These are phyloP conservation scores for Gossypium australe DNA, from an alignment of 345 rosid species.

Conservation along the genomic window DNA sequence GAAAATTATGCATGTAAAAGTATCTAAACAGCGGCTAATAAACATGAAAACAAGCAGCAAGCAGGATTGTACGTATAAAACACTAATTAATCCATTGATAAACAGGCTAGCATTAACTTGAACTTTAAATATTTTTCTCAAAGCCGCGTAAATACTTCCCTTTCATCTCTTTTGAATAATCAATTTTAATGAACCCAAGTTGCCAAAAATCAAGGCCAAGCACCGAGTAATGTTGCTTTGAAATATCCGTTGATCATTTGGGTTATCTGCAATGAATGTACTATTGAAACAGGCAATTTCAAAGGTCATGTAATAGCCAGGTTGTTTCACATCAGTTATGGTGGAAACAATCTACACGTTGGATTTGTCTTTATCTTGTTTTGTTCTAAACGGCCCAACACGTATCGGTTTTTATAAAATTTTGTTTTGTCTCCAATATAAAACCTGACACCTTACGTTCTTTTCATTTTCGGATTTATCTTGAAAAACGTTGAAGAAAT, in stretches of 20 bases:
- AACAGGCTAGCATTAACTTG: not conserved
- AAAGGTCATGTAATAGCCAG: not conserved
- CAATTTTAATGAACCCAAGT: not conserved
- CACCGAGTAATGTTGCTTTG: not conserved
- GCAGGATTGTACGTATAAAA: not conserved
- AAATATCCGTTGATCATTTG: not conserved
- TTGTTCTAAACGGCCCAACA: constrained; percentile 39
- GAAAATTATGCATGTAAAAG: not conserved
- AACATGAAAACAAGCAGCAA: not conserved
- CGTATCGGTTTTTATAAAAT: constrained; percentile 6
- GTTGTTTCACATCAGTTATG: not conserved
- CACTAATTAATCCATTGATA: not conserved
- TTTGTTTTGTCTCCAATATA: constrained; percentile 18
- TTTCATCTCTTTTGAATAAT: not conserved
- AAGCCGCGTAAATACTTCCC: not conserved
- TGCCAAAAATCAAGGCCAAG: not conserved
- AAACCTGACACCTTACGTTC: constrained; percentile 17
- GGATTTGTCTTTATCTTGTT: constrained; percentile 18
- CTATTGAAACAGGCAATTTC: not conserved
- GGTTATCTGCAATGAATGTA: not conserved
- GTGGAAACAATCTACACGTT: constrained; percentile 23
- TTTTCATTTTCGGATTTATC: constrained; percentile 15
- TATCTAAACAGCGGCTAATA: not conserved
- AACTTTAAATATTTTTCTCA: not conserved
- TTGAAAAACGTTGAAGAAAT: constrained; percentile 28